phyloP scores from a whole-genome alignment of 805 yeast genomes.

The Kregervanrija fluxuum region DNA sequence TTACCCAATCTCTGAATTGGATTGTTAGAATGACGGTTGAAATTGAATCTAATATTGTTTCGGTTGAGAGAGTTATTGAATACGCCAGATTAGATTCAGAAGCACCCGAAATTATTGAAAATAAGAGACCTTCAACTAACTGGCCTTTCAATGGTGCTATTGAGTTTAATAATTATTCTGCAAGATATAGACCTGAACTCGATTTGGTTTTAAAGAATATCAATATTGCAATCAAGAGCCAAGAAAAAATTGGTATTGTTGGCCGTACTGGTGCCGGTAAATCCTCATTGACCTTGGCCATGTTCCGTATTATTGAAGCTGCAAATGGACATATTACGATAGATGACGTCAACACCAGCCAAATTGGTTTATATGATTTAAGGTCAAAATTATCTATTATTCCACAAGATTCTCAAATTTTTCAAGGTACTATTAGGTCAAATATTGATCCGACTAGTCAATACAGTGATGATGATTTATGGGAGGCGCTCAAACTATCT shows the following conservation, averaged over 20 bases:
- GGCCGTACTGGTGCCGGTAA: slow-evolving; percentile 98
- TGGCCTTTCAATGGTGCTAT: slow-evolving; percentile 78
- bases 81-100: slow-evolving; percentile 53
- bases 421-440: slow-evolving; percentile 79
- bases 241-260: slow-evolving; percentile 89
- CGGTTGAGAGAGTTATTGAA: slow-evolving; percentile 62
- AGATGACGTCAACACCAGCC: slow-evolving; percentile 60
- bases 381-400: slow-evolving; percentile 75
- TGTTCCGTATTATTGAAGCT: slow-evolving; percentile 80
- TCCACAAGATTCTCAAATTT: slow-evolving; percentile 91
- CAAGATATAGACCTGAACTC: slow-evolving; percentile 75
- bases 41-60: slow-evolving; percentile 93
- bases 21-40: slow-evolving; percentile 98
- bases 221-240: slow-evolving; percentile 53
- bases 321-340: slow-evolving; percentile 54
- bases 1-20: slow-evolving; percentile 94
- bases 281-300: slow-evolving; percentile 74
- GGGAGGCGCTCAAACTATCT: slow-evolving; percentile 72
- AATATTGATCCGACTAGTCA: slow-evolving; percentile 77
- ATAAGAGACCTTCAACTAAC: slow-evolving; percentile 47
- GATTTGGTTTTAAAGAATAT: slow-evolving; percentile 73
- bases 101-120: slow-evolving; percentile 54
- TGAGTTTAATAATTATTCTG: slow-evolving; percentile 64
- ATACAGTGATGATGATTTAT: slow-evolving; percentile 69
- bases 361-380: slow-evolving; percentile 70